Evolutionary conservation across 225 moss, liverwort and hornwort species (phyloP).

Genomic region (Antitrichia curtipendula): DNA sequence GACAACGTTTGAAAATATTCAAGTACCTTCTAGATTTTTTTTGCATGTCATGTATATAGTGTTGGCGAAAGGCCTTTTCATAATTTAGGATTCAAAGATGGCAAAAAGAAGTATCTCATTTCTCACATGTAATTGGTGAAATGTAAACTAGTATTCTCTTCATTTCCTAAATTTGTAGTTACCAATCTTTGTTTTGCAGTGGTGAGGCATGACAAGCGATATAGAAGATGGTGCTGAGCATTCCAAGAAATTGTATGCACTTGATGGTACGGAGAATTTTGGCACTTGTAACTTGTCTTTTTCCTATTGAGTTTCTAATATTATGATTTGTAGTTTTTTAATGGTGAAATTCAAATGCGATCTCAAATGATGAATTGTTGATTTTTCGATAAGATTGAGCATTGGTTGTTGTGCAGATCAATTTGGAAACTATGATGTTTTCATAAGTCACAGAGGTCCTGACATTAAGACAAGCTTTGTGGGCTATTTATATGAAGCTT

Average conservation of each 20-base stretch:
- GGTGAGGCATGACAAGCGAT: accelerated
- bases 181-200: background rate
- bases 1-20: background rate
- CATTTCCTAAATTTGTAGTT: background rate
- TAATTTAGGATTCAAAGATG: background rate
- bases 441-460: background rate
- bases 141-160: background rate
- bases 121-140: background rate
- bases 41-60: too few relatives aligned
- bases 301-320: background rate
- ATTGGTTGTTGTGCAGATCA: background rate
- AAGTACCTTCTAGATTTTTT: too few relatives aligned
- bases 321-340: background rate
- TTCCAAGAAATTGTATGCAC: background rate
- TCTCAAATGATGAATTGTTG: background rate
- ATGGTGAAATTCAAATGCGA: too few relatives aligned
- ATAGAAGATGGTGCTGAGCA: background rate
- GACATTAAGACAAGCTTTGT: background rate
- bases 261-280: background rate
- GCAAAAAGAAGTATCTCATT: background rate
- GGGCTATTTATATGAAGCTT: background rate
- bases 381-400: too few relatives aligned
- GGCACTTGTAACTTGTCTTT: background rate
- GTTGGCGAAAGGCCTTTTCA: too few relatives aligned
- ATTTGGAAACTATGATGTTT: background rate